These are phyloP conservation scores for Blastomyces silverae DNA, from an alignment of 2,329 filamentous ascomycete genomes.

Conservation along the genomic window DNA sequence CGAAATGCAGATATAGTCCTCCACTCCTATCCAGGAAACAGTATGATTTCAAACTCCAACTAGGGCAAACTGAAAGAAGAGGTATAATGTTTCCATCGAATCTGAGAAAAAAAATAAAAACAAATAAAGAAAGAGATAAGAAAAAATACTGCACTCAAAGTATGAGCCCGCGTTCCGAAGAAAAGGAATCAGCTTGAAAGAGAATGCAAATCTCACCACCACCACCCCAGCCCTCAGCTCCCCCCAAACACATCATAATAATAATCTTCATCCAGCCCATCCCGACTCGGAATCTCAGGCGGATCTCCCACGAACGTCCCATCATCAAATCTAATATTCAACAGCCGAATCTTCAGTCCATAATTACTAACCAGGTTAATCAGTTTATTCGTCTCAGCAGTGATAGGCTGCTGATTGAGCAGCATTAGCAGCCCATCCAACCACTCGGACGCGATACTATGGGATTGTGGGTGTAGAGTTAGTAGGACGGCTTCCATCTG, in stretches of 20 bases:
- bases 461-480: constrained; percentile 71
- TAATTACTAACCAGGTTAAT: constrained; percentile 82
- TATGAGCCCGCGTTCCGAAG: not conserved
- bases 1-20: not conserved
- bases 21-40: not conserved
- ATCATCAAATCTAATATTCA: constrained; percentile 88
- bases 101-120: too few relatives aligned
- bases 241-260: constrained; percentile 69
- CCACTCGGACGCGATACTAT: constrained; percentile 89
- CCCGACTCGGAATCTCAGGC: constrained; percentile 70
- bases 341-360: constrained; percentile 80
- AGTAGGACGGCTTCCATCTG: constrained; percentile 66
- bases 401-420: constrained; percentile 90
- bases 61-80: not conserved
- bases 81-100: not conserved
- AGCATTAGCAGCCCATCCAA: constrained; percentile 92
- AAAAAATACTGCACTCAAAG: not conserved
- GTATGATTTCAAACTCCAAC: not conserved
- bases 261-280: constrained; percentile 86
- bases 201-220: constrained; percentile 16
- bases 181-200: constrained; percentile 12
- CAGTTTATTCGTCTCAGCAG: constrained; percentile 88
- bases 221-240: not conserved
- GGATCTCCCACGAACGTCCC: constrained; percentile 61
- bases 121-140: too few relatives aligned